Conservation (phyloP, 108 stramenopile species). For the Stephanodiscus minutulus region DNA sequence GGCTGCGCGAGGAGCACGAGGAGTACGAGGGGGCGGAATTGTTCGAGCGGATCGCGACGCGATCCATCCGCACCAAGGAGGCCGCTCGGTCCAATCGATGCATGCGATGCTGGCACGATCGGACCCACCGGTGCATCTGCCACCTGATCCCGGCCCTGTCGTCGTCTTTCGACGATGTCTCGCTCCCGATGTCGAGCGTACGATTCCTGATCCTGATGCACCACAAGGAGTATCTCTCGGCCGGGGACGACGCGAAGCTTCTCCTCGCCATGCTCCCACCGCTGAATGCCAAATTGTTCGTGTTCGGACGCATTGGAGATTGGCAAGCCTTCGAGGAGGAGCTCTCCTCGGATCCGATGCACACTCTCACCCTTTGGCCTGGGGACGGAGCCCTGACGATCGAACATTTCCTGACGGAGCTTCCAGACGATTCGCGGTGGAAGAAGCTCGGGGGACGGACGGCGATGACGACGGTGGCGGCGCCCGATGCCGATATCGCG, state of each 20-base stretch:
- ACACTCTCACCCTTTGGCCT: slow-evolving; percentile 34
- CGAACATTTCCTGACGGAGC: slow-evolving; percentile 10
- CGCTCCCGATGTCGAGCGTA: not conserved
- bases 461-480: not conserved
- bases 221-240: slow-evolving; percentile 41
- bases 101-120: no score
- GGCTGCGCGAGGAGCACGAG: no score
- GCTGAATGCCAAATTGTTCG: slow-evolving; percentile 8
- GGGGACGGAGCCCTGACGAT: slow-evolving; percentile 26
- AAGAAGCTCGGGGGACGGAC: not conserved
- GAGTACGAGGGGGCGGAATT: not conserved
- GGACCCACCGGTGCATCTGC: no score
- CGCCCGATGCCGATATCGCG: not conserved
- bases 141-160: no score
- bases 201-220: slow-evolving; percentile 10
- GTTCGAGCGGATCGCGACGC: no score
- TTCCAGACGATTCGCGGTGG: not conserved
- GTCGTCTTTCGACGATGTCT: no score
- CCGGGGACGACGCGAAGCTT: slow-evolving; percentile 32
- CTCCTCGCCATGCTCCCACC: slow-evolving; percentile 21
- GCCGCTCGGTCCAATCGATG: no score
- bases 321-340: not conserved
- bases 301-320: slow-evolving; percentile 36
- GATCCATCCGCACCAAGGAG: no score
- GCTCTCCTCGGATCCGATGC: not conserved